These are phyloP conservation scores for Nannochloropsis gaditana DNA, from an alignment of 108 stramenopile genomes.

Conservation along the genomic window DNA sequence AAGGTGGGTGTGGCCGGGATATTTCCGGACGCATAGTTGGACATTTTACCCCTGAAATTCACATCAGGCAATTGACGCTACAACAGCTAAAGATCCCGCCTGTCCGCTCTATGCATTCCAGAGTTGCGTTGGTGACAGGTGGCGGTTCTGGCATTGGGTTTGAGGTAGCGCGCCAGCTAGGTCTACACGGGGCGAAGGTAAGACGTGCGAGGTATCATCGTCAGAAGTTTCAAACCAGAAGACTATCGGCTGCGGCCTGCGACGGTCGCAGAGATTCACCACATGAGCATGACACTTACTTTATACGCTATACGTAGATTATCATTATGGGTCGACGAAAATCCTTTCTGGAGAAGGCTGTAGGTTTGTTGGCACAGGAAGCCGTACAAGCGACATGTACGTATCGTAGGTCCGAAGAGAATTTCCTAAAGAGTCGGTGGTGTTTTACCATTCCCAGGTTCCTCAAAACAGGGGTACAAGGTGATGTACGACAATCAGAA, in stretches of 20 bases:
- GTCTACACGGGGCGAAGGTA: constrained; percentile 24
- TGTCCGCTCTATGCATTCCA: constrained; percentile 29
- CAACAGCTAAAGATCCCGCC: neutral
- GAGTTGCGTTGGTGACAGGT: constrained; percentile 45
- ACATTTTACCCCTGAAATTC: neutral
- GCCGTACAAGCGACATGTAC: neutral
- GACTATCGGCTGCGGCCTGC: no score
- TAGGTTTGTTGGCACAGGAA: neutral
- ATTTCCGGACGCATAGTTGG: neutral
- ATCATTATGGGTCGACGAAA: constrained; percentile 3
- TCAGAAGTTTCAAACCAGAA: no score
- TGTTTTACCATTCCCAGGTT: no score
- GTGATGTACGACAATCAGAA: constrained; percentile 67
- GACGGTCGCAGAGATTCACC: no score
- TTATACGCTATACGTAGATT: neutral
- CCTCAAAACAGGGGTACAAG: neutral
- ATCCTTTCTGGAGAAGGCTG: neutral
- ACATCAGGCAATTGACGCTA: neutral
- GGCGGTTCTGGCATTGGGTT: constrained; percentile 51
- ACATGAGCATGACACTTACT: no score
- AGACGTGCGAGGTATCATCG: neutral
- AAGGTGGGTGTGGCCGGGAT: neutral
- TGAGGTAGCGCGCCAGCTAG: constrained; percentile 39
- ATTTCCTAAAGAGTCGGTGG: no score
- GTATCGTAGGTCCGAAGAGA: neutral